Percentiles rank a stretch among this genome's conserved stretches.
Conservation (phyloP, 768 basidiomycete genomes). For the Tulasnella sp. region DNA sequence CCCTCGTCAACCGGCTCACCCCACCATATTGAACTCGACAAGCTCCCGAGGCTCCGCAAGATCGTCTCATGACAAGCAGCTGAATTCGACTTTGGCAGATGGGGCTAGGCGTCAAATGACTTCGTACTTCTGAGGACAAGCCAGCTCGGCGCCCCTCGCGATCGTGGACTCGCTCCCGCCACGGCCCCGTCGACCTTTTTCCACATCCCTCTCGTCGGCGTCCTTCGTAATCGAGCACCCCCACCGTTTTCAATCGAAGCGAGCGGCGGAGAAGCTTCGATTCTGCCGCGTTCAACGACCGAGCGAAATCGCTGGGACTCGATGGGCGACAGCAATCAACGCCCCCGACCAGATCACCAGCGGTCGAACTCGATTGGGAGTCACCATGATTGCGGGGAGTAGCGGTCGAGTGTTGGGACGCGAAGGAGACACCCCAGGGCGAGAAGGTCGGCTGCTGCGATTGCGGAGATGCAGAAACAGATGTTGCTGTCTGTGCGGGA, state of each 20-base stretch:
- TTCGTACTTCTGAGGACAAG: constrained; percentile 43
- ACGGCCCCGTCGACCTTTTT: constrained; percentile 30
- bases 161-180: constrained; percentile 7
- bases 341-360: background rate
- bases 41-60: background rate
- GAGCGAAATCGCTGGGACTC: background rate
- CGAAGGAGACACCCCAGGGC: background rate
- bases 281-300: background rate
- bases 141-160: constrained; percentile 3
- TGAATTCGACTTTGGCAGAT: background rate
- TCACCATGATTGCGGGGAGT: too few relatives aligned
- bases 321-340: too few relatives aligned
- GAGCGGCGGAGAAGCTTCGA: constrained; percentile 48
- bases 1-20: background rate
- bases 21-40: background rate
- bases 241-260: background rate
- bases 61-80: background rate
- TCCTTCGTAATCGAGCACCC: background rate
- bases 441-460: background rate
- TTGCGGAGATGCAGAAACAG: constrained; percentile 28
- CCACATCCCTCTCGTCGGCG: background rate
- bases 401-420: background rate
- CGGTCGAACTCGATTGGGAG: background rate
- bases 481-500: constrained; percentile 45
- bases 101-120: constrained; percentile 71